Evolutionary conservation across 2,329 filamentous ascomycete species (phyloP), one percentile per base, ranked within the genome.

Genomic region (Pezicula radicicola): DNA sequence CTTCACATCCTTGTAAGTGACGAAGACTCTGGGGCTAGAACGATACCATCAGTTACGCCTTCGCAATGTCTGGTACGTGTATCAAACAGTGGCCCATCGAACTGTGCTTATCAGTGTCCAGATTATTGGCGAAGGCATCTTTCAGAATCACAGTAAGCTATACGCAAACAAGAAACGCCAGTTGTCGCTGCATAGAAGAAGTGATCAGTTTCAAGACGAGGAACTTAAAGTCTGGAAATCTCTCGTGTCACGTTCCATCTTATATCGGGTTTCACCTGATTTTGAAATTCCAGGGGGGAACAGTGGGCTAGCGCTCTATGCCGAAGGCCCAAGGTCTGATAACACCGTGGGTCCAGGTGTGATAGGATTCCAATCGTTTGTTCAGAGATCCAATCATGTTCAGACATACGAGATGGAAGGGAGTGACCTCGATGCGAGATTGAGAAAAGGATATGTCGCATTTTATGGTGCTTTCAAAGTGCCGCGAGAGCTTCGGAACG

Each of bases 341-440:
- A 28, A 19, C 5, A 45, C 40, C 2, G 18, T 25, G 19, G 48
- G 48, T 15, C 28, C 25, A n/a, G 40, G 42, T 12, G 37, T 50
- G 25, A 40, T 46, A 13, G 48, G 48, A 7, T 50, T 50, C 12
- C 40, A 44, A 25, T 44, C 48, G 10, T 50, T 50, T 46, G 41
- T 46, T 19, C 48, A 50, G 40, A 37, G 42, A 35, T 44, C 48
- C n/a, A 30, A 27, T 6, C 27, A 44, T 36, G 35, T 50, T 15
- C 48, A 50, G 19, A 45, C 40, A n/a, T 50, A 44, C 21, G 48
- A 50, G 21, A 50, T 50, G 40, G 48, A 50, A 42, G 48, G 40
- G 7, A 21, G 21, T 27, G 42, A 33, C 45, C 48, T 50, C 8
- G 15, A 42, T 25, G 27, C 40, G 19, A 44, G 48, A 40, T 18